phyloP scores from a whole-genome alignment of 345 rosid genomes.

The Isatis tinctoria region DNA sequence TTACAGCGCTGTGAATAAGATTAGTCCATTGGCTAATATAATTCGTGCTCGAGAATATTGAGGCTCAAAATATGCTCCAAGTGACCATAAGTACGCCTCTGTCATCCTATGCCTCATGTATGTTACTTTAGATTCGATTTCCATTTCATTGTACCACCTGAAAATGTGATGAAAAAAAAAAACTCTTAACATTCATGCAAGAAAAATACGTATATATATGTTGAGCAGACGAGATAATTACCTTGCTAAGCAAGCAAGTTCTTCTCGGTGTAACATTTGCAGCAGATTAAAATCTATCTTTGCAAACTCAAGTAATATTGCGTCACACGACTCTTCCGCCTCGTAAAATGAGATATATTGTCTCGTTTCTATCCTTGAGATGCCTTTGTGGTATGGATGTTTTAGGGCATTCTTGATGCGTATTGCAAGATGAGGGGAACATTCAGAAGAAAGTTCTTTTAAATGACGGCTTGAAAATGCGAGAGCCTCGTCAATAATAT shows the following conservation, averaged over 20 bases:
- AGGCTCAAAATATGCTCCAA: slow-evolving; percentile 24
- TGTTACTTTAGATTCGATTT: slow-evolving; percentile 3
- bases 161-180: too few species aligned
- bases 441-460: neutral
- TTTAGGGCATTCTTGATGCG: slow-evolving; percentile 17
- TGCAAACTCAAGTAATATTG: too few species aligned
- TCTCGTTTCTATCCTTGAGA: too few species aligned
- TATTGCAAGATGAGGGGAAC: neutral
- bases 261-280: slow-evolving; percentile 13
- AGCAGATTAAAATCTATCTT: too few species aligned
- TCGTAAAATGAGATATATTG: too few species aligned
- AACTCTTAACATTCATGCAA: too few species aligned
- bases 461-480: neutral
- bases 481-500: slow-evolving; percentile 14
- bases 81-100: too few species aligned
- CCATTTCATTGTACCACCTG: slow-evolving; percentile 14
- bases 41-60: slow-evolving; percentile 22
- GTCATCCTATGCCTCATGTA: neutral
- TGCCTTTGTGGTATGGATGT: slow-evolving; percentile 19
- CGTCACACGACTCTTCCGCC: too few species aligned
- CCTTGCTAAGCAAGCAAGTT: slow-evolving; percentile 7
- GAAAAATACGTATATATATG: too few species aligned
- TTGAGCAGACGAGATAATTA: neutral
- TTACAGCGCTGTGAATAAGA: neutral
- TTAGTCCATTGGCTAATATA: neutral